These are phyloP conservation scores for Citrus glauca DNA, from an alignment of 345 rosid species.

Conservation along the genomic window DNA sequence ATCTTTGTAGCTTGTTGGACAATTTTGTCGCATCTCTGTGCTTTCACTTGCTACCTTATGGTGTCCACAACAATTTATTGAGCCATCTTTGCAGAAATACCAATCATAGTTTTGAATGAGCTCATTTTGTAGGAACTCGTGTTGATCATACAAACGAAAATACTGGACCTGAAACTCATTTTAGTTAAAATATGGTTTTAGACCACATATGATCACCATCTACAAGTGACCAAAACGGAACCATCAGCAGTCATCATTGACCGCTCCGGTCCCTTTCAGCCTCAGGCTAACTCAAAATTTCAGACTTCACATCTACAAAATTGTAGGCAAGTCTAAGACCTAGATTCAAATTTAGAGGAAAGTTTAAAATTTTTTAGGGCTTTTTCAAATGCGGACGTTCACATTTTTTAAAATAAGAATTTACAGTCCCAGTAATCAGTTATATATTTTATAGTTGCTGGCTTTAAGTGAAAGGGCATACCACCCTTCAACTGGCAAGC, in stretches of 20 bases:
- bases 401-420: no score
- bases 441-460: no score
- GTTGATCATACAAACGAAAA: not conserved
- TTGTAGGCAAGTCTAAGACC: not conserved
- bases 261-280: not conserved
- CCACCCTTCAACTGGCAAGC: not conserved
- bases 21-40: not conserved
- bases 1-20: no score
- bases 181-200: not conserved
- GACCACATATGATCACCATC: not conserved
- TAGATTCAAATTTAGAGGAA: not conserved
- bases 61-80: not conserved
- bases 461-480: not conserved
- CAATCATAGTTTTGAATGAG: no score
- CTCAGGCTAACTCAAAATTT: not conserved
- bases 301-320: not conserved
- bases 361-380: no score
- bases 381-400: no score
- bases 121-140: not conserved
- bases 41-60: no score
- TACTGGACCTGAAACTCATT: no score
- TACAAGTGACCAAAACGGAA: not conserved
- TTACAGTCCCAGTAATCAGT: no score
- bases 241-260: not conserved
- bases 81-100: not conserved